Evolutionary conservation across 768 basidiomycete genomes (phyloP).

Genomic region (Boletales sp.): DNA sequence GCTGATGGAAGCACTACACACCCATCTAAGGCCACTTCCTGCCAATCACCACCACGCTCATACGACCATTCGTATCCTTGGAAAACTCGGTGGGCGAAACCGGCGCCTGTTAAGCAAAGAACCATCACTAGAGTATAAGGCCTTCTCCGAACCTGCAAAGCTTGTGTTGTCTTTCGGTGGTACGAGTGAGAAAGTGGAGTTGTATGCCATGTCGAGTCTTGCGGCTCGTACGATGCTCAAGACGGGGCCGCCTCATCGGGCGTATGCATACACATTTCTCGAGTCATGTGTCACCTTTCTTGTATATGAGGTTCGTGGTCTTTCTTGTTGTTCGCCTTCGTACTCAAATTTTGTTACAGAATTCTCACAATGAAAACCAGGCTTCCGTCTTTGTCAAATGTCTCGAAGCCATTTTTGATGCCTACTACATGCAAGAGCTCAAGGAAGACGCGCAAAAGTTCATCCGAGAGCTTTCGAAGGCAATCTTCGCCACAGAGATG

Average conservation of each 20-base stretch:
- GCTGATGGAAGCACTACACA: slow-evolving; percentile 91
- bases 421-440: slow-evolving; percentile 65
- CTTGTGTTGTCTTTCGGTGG: slow-evolving; percentile 74
- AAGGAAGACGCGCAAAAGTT: slow-evolving; percentile 67
- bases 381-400: slow-evolving; percentile 68
- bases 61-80: slow-evolving; percentile 92
- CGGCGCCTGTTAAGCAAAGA: slow-evolving; percentile 81
- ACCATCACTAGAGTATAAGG: slow-evolving; percentile 66
- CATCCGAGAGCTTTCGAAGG: slow-evolving; percentile 63
- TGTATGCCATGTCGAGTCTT: slow-evolving; percentile 62
- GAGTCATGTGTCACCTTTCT: slow-evolving; percentile 70
- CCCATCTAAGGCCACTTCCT: slow-evolving; percentile 86
- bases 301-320: slow-evolving; percentile 63
- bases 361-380: slow-evolving; percentile 65
- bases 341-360: slow-evolving; percentile 40
- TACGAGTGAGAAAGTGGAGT: slow-evolving; percentile 55
- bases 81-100: slow-evolving; percentile 94
- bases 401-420: slow-evolving; percentile 77
- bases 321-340: neutral
- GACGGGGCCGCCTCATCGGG: slow-evolving; percentile 38
- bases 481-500: slow-evolving; percentile 75
- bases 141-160: slow-evolving; percentile 67
- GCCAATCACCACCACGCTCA: slow-evolving; percentile 87
- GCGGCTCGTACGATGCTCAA: slow-evolving; percentile 62
- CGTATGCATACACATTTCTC: slow-evolving; percentile 62